phyloP scores from a whole-genome alignment of 2,329 filamentous ascomycete species.

The Fusarium subtropicale region DNA sequence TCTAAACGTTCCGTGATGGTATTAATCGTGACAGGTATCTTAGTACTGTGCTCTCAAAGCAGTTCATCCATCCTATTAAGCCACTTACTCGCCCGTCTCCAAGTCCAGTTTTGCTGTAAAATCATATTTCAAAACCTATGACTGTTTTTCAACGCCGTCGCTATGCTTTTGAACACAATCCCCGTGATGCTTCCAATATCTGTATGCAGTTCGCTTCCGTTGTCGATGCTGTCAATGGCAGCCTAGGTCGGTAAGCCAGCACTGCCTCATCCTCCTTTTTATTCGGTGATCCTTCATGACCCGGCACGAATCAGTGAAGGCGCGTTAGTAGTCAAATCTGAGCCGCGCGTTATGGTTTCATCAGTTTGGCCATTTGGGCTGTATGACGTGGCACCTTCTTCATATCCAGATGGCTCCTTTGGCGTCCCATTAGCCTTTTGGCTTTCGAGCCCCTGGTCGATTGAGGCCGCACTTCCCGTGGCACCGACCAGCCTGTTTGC shows the following conservation, averaged over 20 bases:
- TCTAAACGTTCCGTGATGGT: background rate
- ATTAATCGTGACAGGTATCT: constrained; percentile 6
- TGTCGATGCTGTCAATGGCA: background rate
- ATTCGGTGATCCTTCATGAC: constrained; percentile 1
- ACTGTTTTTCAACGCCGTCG: constrained; percentile 39
- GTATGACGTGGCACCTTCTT: constrained; percentile 22
- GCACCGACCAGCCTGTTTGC: constrained; percentile 5
- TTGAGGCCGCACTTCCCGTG: constrained; percentile 5
- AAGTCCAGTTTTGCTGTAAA: background rate
- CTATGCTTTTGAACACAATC: constrained; percentile 37
- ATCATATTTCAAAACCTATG: constrained; percentile 14
- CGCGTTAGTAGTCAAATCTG: constrained; percentile 3
- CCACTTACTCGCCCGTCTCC: constrained; percentile 1
- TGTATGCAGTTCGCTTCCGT: constrained; percentile 1
- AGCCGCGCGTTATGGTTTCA: constrained; percentile 28
- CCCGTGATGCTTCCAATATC: constrained; percentile 1
- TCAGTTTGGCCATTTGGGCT: constrained; percentile 6
- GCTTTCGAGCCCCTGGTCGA: constrained; percentile 21
- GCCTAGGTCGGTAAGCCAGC: background rate
- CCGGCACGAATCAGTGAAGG: constrained; percentile 7
- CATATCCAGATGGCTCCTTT: constrained; percentile 13
- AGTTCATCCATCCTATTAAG: background rate
- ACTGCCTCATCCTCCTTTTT: background rate
- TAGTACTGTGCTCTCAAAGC: background rate
- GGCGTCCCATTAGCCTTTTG: constrained; percentile 14